Base-by-base conservation (phyloP, 495 filamentous ascomycete genomes). In the Chaetomium cochliodes region DNA sequence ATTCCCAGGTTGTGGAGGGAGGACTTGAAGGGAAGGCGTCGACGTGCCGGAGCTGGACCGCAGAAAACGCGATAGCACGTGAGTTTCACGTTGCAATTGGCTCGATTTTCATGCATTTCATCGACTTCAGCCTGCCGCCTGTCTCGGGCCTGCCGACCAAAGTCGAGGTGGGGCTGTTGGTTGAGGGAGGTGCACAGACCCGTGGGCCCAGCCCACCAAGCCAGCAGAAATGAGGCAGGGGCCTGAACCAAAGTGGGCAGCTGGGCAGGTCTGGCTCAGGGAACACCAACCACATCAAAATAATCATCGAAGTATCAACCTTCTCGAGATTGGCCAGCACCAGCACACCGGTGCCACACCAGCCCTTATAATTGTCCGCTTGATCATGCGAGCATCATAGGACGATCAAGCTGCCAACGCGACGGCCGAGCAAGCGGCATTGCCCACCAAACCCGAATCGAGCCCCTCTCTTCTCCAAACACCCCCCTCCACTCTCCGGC, bases 311-410 rank as follows among this genome's bases (percentile, higher is more conserved):
- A 58, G 11, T 58, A 60, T 50, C 28, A 33, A 37, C 42, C 7
- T 50, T 28, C 18, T 20, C 28, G 28, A 26, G 5, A 12, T 8
- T 18, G 16, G 23, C 9, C 26, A 7, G 41, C 44, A 44, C 18
- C 26, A 50, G 22, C 16, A 11, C 16, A n/a, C 59, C 13, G 33
- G 20, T 33, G 30, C 58, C 47, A 42, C 49, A 52, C 12, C 28
- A 39, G 3, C 33, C 9, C 16, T 22, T 41, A 37, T 51, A 25
- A 26, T 52, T 61, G 30, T 30, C 60, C 67, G 67, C 69, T 60
- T 47, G 67, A 71, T 64, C 65, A 73, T 73, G 71, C 67, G 42
- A 59, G 62, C 63, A 57, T 65, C 67, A 62, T 72, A 72, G 67
- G 62, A 58, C 25, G 53, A 46, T 47, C 65, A 52, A 64, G 59